These are phyloP conservation scores for Aspergillus transmontanensis DNA, from an alignment of 2,329 filamentous ascomycete species.

Conservation along the genomic window DNA sequence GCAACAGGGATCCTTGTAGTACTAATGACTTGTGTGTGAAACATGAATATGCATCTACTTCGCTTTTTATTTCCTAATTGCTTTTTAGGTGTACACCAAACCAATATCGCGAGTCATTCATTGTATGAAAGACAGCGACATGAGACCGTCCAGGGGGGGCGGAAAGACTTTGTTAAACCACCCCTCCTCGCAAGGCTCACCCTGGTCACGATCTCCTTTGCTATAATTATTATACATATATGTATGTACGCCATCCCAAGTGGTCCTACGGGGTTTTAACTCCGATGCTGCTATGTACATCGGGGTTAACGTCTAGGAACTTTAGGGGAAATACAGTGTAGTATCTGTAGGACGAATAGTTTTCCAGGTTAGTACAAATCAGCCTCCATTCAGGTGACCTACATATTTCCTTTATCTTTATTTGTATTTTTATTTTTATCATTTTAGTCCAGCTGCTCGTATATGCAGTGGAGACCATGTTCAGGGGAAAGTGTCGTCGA, in stretches of 20 bases:
- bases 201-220: background rate
- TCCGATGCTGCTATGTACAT: background rate
- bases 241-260: background rate
- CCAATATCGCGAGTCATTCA: slow-evolving; percentile 5
- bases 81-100: slow-evolving; percentile 4
- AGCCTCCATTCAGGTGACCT: background rate
- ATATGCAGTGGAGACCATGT: slow-evolving; percentile 5
- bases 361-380: background rate
- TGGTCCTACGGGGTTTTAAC: background rate
- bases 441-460: background rate
- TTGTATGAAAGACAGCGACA: slow-evolving; percentile 16
- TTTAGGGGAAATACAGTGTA: background rate
- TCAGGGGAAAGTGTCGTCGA: slow-evolving; percentile 1
- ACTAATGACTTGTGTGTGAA: slow-evolving; percentile 17
- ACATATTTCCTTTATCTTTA: background rate
- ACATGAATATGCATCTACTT: slow-evolving; percentile 12
- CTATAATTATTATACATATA: background rate
- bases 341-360: background rate
- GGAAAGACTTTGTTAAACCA: slow-evolving; percentile 4
- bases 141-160: background rate
- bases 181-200: slow-evolving; percentile 10
- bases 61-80: slow-evolving; percentile 11
- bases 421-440: background rate
- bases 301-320: background rate
- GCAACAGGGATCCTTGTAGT: slow-evolving; percentile 17